Evolutionary conservation across 75 land plant genomes (phyloP).

Genomic region (Adiantum capillusveneris): DNA sequence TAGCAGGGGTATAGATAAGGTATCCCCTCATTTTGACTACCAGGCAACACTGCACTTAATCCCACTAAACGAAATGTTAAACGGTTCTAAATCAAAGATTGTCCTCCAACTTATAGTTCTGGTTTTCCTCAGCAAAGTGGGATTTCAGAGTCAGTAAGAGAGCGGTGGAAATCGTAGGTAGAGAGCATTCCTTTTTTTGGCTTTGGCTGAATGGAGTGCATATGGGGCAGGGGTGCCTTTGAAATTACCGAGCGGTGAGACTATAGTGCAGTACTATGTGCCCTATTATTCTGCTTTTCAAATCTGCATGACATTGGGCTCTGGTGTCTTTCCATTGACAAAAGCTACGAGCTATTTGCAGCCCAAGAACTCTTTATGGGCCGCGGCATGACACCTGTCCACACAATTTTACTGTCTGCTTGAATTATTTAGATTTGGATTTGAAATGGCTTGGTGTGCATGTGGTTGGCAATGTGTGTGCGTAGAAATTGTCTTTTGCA

Average conservation of each 20-base stretch:
- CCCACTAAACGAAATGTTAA: no score
- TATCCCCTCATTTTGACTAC: no score
- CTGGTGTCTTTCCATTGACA: neutral
- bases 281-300: slow-evolving; percentile 44
- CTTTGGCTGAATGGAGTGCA: slow-evolving; percentile 71
- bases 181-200: slow-evolving; percentile 47
- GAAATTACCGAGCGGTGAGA: slow-evolving; percentile 25
- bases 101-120: neutral
- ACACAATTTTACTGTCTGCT: no score
- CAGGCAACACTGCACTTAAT: no score
- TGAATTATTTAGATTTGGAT: no score
- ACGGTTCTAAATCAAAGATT: no score
- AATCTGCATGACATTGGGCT: slow-evolving; percentile 14
- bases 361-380: neutral
- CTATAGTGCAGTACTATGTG: slow-evolving; percentile 40
- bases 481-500: no score
- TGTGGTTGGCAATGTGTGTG: no score
- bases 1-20: no score
- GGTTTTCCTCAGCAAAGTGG: no score
- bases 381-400: neutral
- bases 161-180: slow-evolving; percentile 6
- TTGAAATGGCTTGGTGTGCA: no score
- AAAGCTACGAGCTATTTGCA: slow-evolving; percentile 1
- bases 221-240: slow-evolving; percentile 46
- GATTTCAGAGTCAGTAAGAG: no score